Evolutionary conservation across 371 early-diverging fungal genomes (phyloP), one percentile per base, ranked within the genome.

Genomic region (Mortierella sp.): DNA sequence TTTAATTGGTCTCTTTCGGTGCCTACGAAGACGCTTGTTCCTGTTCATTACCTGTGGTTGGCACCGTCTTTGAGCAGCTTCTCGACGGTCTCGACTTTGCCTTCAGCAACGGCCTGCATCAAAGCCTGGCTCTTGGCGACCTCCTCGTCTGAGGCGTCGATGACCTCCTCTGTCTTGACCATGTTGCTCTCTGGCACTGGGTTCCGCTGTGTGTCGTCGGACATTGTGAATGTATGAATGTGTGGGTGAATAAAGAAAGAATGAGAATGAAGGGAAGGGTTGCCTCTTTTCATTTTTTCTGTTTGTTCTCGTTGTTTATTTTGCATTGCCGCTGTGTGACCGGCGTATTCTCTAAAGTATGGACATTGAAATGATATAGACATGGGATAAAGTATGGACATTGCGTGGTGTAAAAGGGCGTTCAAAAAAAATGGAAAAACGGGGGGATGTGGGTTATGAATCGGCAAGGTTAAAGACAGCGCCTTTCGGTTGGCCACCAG

Each of bases 171-270:
- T 16, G 84, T 84, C 75, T 74, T 77, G 78, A 84, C 75, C 80
- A 77, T 7, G 75, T 84, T 84, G 72, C 80, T 77, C 71, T 80
- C 84, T 18, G 84, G 84, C 29, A 84, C 77, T 58, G 84, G 83
- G 49, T 83, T 83, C 35, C 74, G 49, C 8, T 81, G 81, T 60
- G 76, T 63, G 32, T 80, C 72, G 35, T 63, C 63, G 14, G 63
- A 63, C 63, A 63, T 63, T 32, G 7, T 63, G 60, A 63, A 63
- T 32, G 32, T 58, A 16, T 12, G 4, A 32, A 18, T 35, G 63
- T 7, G 6, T 16, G 29, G 1, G 32, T 60, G 60, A 35, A 63
- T 5, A 27, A 27, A 63, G 38, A 63, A 63, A 63, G 60, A 63
- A 35, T 32, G 32, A 7, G 27, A 29, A 12, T 29, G 21, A 63